Conservation (phyloP, 2,329 filamentous ascomycete genomes). For the Rasamsonia emersonii region DNA sequence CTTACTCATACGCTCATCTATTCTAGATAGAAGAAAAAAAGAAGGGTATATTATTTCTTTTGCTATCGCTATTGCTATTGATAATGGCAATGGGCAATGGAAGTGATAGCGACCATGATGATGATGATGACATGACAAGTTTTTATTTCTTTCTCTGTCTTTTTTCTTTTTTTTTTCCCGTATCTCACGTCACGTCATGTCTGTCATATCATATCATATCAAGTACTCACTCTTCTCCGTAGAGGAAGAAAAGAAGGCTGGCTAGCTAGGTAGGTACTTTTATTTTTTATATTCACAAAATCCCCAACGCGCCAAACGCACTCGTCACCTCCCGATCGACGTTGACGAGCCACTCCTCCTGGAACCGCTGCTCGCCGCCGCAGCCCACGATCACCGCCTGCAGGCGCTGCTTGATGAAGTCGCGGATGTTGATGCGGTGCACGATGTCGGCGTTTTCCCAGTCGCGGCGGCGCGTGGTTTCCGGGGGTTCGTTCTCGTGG, state of each 20-base stretch:
- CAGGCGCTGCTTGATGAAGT: conserved; percentile 35
- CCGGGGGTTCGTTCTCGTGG: conserved; percentile 30
- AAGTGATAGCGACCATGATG: too few relatives aligned
- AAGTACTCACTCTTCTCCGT: too few relatives aligned
- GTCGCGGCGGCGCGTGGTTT: conserved; percentile 31
- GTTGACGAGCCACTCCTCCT: conserved; percentile 35
- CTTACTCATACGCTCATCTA: not conserved
- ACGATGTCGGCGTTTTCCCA: conserved; percentile 34
- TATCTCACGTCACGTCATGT: too few relatives aligned
- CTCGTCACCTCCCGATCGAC: conserved; percentile 35
- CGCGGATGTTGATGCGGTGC: conserved; percentile 36
- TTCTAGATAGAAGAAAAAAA: not conserved
- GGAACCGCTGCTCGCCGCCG: conserved; percentile 34
- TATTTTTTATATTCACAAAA: conserved; percentile 16
- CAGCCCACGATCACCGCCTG: conserved; percentile 30
- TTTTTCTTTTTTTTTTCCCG: too few relatives aligned
- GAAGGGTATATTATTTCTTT: too few relatives aligned
- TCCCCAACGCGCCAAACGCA: conserved; percentile 29
- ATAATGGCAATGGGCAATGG: too few relatives aligned
- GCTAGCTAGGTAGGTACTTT: too few relatives aligned
- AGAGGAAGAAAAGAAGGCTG: too few relatives aligned
- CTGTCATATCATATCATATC: too few relatives aligned
- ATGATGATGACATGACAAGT: too few relatives aligned
- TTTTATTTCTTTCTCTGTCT: too few relatives aligned
- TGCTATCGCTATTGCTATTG: too few relatives aligned